Conservation (phyloP, 352 stramenopile genomes). For the Phytophthora citrophthora region DNA sequence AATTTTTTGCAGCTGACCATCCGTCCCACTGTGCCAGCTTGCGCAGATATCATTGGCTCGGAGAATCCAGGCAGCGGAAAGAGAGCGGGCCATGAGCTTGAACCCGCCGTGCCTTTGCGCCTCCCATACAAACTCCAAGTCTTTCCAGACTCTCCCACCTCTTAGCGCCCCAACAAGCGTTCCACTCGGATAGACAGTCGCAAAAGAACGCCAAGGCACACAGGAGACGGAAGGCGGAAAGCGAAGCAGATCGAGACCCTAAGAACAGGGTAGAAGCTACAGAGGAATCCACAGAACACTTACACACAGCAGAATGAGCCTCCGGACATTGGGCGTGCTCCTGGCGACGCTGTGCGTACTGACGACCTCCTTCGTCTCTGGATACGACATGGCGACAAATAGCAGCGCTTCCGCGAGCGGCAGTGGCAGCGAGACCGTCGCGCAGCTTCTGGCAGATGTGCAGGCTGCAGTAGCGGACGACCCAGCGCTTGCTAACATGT, state of each 20-base stretch:
- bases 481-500: conserved; percentile 45
- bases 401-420: conserved; percentile 16
- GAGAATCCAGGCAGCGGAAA: conserved; percentile 15
- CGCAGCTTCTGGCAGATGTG: conserved; percentile 40
- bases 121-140: conserved; percentile 13
- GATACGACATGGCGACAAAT: conserved; percentile 25
- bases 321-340: conserved; percentile 19
- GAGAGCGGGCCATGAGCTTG: conserved; percentile 6
- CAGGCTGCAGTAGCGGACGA: conserved; percentile 40
- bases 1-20: conserved; percentile 16
- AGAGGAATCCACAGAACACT: conserved; percentile 5
- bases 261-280: not conserved
- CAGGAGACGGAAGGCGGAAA: conserved; percentile 2
- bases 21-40: conserved; percentile 2
- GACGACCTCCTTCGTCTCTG: conserved; percentile 6
- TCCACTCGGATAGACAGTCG: conserved; percentile 29
- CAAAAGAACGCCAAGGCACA: conserved; percentile 29
- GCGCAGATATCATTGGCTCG: conserved; percentile 1
- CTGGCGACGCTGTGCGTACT: conserved; percentile 22
- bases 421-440: conserved; percentile 28
- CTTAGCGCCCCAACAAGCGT: not conserved
- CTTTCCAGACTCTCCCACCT: conserved; percentile 18
- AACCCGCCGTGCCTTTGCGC: conserved; percentile 10
- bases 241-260: conserved; percentile 13
- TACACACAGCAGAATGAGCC: conserved; percentile 18